Percentiles rank a stretch among this genome's conserved stretches.
These are phyloP conservation scores for Jatropha multifida DNA, from an alignment of 441 rosid species.

Conservation along the genomic window DNA sequence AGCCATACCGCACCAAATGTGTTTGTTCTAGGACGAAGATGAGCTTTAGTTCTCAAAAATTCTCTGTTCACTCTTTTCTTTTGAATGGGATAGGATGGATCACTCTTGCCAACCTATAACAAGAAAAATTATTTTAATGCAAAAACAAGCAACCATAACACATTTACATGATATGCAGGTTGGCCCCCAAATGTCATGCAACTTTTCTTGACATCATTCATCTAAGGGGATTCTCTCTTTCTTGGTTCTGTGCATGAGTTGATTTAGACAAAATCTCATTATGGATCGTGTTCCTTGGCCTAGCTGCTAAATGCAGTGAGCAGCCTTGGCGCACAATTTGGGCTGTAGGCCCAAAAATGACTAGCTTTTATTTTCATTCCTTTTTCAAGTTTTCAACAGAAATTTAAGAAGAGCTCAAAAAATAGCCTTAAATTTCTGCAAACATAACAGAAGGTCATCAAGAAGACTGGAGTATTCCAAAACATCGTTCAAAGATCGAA, in stretches of 20 bases:
- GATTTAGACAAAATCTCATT: not conserved
- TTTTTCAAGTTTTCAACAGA: not conserved
- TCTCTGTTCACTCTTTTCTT: conserved; percentile 93
- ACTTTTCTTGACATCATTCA: not conserved
- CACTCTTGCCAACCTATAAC: conserved; percentile 80
- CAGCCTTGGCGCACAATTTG: not conserved
- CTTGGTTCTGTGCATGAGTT: not conserved
- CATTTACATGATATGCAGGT: not conserved
- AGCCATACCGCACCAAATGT: conserved; percentile 90
- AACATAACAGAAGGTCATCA: not conserved
- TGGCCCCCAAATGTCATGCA: not conserved
- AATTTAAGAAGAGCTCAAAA: not conserved
- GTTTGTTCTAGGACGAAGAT: conserved; percentile 94
- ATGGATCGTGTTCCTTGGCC: not conserved
- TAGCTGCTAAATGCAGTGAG: not conserved
- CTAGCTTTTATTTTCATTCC: not conserved
- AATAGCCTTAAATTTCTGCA: not conserved
- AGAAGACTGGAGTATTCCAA: not conserved
- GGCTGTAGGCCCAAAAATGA: not conserved
- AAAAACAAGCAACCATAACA: conserved; percentile 9
- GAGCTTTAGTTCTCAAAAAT: conserved; percentile 92
- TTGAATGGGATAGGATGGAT: conserved; percentile 88
- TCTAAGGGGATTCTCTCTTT: not conserved
- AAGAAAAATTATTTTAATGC: not conserved
- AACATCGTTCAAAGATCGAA: not conserved